A percentile compares a stretch with the other conserved stretches of the same genome.
Evolutionary conservation across 257 asterid species (phyloP).

Genomic region (Nicotiana tomentosiformis): DNA sequence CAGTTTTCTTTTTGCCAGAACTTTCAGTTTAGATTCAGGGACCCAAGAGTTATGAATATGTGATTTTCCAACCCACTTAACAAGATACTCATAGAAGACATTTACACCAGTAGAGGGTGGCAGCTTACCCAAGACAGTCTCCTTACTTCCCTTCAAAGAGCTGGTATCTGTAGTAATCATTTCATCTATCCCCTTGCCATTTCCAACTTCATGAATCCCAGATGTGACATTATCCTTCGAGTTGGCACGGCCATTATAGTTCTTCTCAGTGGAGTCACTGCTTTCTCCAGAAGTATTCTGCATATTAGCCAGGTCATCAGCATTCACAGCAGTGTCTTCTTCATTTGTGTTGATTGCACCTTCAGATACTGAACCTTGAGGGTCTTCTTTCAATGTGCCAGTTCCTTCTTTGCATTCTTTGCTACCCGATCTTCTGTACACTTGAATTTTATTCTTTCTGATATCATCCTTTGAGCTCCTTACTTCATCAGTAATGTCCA

Average conservation of each 20-base stretch:
- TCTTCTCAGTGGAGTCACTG: conserved; percentile 16
- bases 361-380: conserved; percentile 33
- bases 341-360: conserved; percentile 17
- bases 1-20: conserved; percentile 72
- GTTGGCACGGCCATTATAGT: conserved; percentile 1
- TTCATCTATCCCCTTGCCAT: conserved; percentile 31
- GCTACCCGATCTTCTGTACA: conserved; percentile 53
- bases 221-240: conserved; percentile 23
- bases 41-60: conserved; percentile 88
- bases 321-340: conserved; percentile 27
- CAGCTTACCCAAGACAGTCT: conserved; percentile 26
- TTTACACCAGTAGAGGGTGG: conserved; percentile 25
- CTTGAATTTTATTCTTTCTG: conserved; percentile 45
- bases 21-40: conserved; percentile 77
- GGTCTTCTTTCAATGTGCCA: conserved; percentile 23
- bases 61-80: conserved; percentile 95
- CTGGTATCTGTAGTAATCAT: conserved; percentile 18
- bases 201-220: conserved; percentile 35
- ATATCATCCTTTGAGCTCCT: conserved; percentile 25
- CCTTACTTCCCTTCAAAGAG: conserved; percentile 35
- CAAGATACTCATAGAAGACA: conserved; percentile 66
- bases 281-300: conserved; percentile 22
- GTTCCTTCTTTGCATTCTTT: conserved; percentile 49
- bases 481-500: conserved; percentile 37
- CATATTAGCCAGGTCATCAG: conserved; percentile 20